Percentiles rank a stretch among this genome's conserved stretches.
Conservation (phyloP, 306 rosid genomes). For the Trifolium pratense region DNA sequence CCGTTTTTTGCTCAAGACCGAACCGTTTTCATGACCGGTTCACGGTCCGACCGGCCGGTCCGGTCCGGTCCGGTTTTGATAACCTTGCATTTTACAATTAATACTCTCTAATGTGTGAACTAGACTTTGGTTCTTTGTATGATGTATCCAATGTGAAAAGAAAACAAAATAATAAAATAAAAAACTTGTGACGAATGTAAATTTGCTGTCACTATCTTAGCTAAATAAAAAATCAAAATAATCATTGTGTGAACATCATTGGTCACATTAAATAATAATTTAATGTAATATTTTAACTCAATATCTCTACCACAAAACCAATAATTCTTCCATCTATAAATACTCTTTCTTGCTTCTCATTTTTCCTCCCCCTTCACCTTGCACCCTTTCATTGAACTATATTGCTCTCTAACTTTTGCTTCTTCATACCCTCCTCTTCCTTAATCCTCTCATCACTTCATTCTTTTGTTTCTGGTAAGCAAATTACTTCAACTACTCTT, state of each 20-base stretch:
- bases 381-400: slow-evolving; percentile 36
- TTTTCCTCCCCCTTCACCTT: slow-evolving; percentile 65
- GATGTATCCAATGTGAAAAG: slow-evolving; percentile 3
- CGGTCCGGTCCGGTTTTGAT: too few species aligned
- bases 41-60: too few species aligned
- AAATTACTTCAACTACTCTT: slow-evolving; percentile 28
- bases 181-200: not conserved
- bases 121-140: slow-evolving; percentile 4
- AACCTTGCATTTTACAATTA: too few species aligned
- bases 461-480: slow-evolving; percentile 51
- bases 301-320: slow-evolving; percentile 25
- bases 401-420: slow-evolving; percentile 39
- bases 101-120: slow-evolving; percentile 6
- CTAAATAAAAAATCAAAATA: slow-evolving; percentile 19
- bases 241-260: slow-evolving; percentile 14
- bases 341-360: slow-evolving; percentile 40
- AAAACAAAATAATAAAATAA: not conserved
- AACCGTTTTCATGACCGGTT: too few species aligned
- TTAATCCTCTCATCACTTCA: slow-evolving; percentile 1
- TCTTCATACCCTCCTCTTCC: slow-evolving; percentile 38
- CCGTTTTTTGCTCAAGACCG: too few species aligned
- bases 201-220: slow-evolving; percentile 20
- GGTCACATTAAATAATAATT: slow-evolving; percentile 13
- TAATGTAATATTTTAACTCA: slow-evolving; percentile 28
- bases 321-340: slow-evolving; percentile 60